A percentile compares a stretch with the other conserved stretches of the same genome.
phyloP scores from a whole-genome alignment of 2,329 filamentous ascomycete species.

The Neoascochyta sp. region DNA sequence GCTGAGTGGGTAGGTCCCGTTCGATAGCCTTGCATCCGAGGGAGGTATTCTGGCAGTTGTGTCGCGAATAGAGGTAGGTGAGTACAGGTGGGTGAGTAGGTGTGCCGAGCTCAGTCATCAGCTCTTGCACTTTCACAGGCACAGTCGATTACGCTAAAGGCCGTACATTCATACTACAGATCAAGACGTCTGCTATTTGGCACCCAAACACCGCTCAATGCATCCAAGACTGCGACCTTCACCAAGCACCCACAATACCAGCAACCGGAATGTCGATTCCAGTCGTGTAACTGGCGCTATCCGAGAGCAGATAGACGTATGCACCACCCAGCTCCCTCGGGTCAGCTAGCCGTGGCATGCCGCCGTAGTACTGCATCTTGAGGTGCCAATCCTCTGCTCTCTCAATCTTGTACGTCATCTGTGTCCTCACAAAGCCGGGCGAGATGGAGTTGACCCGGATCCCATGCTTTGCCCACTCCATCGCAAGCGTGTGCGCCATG shows the following conservation, averaged over 20 bases:
- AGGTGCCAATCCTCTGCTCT: slow-evolving; percentile 50
- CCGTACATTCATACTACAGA: slow-evolving; percentile 12
- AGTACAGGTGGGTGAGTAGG: no score
- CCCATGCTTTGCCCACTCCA: slow-evolving; percentile 77
- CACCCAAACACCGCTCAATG: slow-evolving; percentile 22
- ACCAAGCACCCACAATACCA: slow-evolving; percentile 48
- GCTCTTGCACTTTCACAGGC: no score
- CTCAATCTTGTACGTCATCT: slow-evolving; percentile 51
- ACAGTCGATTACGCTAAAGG: no score
- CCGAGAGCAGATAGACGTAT: slow-evolving; percentile 49
- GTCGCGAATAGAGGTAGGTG: no score
- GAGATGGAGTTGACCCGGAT: slow-evolving; percentile 84
- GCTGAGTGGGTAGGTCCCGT: no score
- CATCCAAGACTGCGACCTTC: slow-evolving; percentile 13
- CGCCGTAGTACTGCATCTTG: slow-evolving; percentile 54
- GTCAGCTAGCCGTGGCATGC: slow-evolving; percentile 51
- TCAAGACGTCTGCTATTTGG: no score
- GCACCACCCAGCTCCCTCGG: slow-evolving; percentile 51
- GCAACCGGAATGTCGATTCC: slow-evolving; percentile 50
- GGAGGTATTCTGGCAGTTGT: no score
- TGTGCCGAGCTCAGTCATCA: background rate
- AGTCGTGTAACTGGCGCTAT: slow-evolving; percentile 48
- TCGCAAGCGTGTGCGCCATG: slow-evolving; percentile 59
- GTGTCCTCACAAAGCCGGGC: slow-evolving; percentile 81
- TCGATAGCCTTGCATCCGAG: no score